Conservation (phyloP, 306 rosid species). For the Cyclanthera cordifolia region DNA sequence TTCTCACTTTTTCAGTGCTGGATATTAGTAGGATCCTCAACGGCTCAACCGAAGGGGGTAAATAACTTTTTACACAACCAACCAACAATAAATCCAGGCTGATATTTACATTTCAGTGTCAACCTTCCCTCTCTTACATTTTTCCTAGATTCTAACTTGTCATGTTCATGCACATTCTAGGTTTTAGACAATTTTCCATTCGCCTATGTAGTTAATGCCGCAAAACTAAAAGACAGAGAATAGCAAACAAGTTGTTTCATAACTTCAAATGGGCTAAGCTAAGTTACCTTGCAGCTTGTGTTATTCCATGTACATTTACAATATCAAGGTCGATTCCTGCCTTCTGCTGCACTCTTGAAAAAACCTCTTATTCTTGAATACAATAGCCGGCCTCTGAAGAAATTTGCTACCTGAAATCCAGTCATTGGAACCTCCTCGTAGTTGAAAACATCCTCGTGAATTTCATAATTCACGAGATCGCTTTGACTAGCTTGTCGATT, state of each 20-base stretch:
- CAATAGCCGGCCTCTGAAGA: slow-evolving; percentile 26
- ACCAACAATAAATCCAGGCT: no score
- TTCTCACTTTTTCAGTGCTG: no score
- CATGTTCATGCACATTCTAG: not conserved
- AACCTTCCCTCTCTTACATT: no score
- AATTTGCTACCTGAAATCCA: slow-evolving; percentile 19
- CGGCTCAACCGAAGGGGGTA: no score
- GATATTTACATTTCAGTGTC: no score
- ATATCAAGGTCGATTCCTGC: slow-evolving; percentile 15
- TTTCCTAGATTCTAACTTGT: no score
- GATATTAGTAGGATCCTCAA: no score
- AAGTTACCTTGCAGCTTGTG: slow-evolving; percentile 10
- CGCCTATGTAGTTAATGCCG: not conserved
- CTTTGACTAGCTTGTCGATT: slow-evolving; percentile 1
- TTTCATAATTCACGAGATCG: not conserved
- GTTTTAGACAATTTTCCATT: not conserved
- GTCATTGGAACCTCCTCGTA: slow-evolving; percentile 14
- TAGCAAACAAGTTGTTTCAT: not conserved
- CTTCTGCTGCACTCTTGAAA: slow-evolving; percentile 17
- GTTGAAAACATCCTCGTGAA: slow-evolving; percentile 8
- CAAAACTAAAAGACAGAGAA: slow-evolving; percentile 3
- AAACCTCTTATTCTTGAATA: slow-evolving; percentile 17
- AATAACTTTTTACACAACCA: no score
- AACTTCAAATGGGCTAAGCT: not conserved
- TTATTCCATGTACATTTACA: slow-evolving; percentile 1